Conservation (phyloP, 257 asterid species). For the Ocimum tenuiflorum region DNA sequence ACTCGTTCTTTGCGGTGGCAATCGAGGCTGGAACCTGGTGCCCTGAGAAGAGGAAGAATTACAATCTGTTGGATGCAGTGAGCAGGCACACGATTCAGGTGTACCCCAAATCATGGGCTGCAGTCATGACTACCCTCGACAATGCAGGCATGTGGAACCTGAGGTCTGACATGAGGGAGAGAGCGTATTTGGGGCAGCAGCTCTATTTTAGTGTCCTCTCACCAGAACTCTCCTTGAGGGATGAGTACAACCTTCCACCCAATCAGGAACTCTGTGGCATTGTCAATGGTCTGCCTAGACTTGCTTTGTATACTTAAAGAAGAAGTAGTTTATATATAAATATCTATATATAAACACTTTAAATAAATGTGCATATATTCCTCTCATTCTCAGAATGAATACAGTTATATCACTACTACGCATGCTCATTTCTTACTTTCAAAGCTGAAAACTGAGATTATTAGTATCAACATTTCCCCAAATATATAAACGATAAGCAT, state of each 20-base stretch:
- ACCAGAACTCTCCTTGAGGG: conserved; percentile 33
- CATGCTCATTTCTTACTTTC: neutral
- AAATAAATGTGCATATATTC: neutral
- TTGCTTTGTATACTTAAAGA: conserved; percentile 28
- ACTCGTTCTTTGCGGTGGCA: conserved; percentile 49
- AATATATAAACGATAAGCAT: neutral
- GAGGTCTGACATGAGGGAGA: conserved; percentile 47
- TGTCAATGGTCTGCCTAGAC: conserved; percentile 32
- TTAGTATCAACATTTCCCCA: neutral
- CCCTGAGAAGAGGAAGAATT: conserved; percentile 52
- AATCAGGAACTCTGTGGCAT: conserved; percentile 33
- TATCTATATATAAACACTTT: neutral
- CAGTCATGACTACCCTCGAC: conserved; percentile 39
- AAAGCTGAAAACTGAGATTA: neutral
- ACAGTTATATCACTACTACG: neutral
- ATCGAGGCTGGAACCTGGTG: conserved; percentile 47
- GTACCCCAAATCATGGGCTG: conserved; percentile 55
- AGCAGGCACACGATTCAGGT: conserved; percentile 57
- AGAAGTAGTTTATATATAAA: neutral
- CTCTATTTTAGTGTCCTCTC: conserved; percentile 41
- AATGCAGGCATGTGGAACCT: conserved; percentile 56
- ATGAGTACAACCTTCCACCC: conserved; percentile 39
- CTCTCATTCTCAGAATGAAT: neutral
- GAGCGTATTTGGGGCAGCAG: conserved; percentile 43
- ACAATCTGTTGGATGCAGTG: conserved; percentile 38